Conservation (phyloP, 306 rosid species). For the Citrullus mucosospermus region DNA sequence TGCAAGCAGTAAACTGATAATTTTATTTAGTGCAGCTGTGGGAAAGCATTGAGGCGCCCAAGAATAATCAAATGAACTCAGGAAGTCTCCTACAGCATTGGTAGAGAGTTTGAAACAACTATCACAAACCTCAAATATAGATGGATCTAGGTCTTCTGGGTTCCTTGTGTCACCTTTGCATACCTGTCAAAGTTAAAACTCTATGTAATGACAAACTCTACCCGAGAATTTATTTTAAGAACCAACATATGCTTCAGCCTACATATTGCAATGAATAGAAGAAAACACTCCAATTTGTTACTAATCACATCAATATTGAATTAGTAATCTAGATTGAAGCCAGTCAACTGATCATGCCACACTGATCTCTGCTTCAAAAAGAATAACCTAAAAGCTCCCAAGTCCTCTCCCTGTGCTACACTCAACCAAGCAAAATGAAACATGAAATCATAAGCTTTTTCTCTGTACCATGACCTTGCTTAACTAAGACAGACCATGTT, state of each 20-base stretch:
- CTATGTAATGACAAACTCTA: conserved; percentile 4
- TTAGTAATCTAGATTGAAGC: not conserved
- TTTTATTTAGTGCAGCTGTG: not conserved
- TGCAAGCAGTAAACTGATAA: not conserved
- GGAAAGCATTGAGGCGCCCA: not conserved
- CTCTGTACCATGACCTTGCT: not conserved
- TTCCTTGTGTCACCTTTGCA: conserved; percentile 73
- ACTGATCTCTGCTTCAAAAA: not conserved
- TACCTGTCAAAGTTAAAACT: conserved; percentile 41
- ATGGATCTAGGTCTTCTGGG: conserved; percentile 55
- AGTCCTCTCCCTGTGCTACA: not conserved
- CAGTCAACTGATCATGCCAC: not conserved
- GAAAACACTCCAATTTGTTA: not conserved
- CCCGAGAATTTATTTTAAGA: not conserved
- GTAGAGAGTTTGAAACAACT: not conserved
- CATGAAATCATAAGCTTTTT: not conserved
- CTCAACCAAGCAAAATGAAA: not conserved
- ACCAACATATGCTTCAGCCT: not conserved
- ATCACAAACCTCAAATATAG: conserved; percentile 61
- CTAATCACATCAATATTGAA: not conserved
- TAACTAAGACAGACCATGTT: not conserved
- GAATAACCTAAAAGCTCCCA: not conserved
- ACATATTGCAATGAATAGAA: not conserved
- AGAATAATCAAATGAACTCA: not conserved
- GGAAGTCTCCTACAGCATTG: not conserved